Percentiles rank a stretch among this genome's conserved stretches.
Conservation (phyloP, 2,329 filamentous ascomycete genomes). For the Teratosphaeria gauchensis region DNA sequence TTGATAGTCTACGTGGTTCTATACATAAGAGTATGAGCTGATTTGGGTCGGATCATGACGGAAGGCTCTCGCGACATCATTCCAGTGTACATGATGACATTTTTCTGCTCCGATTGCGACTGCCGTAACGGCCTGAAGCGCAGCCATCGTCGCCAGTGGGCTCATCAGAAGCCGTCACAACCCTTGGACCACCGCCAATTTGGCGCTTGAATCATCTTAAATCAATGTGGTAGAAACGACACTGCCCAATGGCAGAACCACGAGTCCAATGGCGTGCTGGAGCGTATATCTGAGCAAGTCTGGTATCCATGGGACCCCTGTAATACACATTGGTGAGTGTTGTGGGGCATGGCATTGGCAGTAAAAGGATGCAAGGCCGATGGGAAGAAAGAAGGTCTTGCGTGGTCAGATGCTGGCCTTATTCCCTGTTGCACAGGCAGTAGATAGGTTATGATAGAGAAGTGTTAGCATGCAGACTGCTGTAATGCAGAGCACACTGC, state of each 20-base stretch:
- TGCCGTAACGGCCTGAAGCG: background rate
- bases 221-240: background rate
- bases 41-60: background rate
- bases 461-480: no score
- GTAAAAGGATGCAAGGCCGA: no score
- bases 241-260: background rate
- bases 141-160: background rate
- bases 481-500: no score
- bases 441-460: no score
- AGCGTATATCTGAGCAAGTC: background rate
- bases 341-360: no score
- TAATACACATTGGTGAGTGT: background rate
- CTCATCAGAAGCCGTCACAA: background rate
- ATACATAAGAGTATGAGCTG: background rate
- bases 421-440: no score
- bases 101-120: background rate
- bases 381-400: no score
- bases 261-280: background rate
- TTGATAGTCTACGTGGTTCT: background rate
- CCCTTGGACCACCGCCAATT: background rate
- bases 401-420: no score
- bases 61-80: background rate
- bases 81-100: background rate
- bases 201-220: background rate
- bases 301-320: background rate